phyloP scores from a whole-genome alignment of 2,329 filamentous ascomycete species.

The Cordyceps javanica region DNA sequence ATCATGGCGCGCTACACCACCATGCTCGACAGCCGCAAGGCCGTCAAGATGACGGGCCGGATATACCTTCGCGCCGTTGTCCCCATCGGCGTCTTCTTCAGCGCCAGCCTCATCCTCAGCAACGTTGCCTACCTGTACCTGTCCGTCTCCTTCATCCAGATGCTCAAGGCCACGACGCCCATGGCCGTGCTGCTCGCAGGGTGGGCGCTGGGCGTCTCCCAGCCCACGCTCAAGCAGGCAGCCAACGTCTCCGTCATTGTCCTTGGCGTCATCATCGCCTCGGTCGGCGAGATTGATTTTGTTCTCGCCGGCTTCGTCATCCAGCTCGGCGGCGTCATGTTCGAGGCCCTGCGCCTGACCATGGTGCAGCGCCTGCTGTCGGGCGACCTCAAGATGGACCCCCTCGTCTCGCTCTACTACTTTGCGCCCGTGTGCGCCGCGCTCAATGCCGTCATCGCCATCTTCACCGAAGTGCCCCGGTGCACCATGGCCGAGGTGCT shows the following conservation, averaged over 20 bases:
- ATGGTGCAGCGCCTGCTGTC: conserved; percentile 79
- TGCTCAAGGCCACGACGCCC: conserved; percentile 97
- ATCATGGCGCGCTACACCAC: conserved; percentile 83
- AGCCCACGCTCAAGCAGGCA: conserved; percentile 79
- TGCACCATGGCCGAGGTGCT: conserved; percentile 65
- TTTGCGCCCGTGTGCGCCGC: conserved; percentile 77
- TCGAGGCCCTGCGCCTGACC: conserved; percentile 76
- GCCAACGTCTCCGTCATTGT: conserved; percentile 94
- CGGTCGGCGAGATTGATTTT: conserved; percentile 93
- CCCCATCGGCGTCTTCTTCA: conserved; percentile 94
- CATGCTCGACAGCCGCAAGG: conserved; percentile 88
- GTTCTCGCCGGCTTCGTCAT: conserved; percentile 72
- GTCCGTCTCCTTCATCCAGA: conserved; percentile 95
- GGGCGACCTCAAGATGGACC: conserved; percentile 87
- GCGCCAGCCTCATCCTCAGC: conserved; percentile 89
- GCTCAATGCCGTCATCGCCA: conserved; percentile 71
- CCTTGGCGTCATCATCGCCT: conserved; percentile 88
- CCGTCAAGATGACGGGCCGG: conserved; percentile 92
- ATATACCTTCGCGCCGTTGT: conserved; percentile 92
- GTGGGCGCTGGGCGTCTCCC: conserved; percentile 79
- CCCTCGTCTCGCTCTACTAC: conserved; percentile 83
- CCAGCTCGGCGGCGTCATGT: conserved; percentile 71
- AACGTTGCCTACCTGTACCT: conserved; percentile 95
- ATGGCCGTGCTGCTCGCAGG: conserved; percentile 86
- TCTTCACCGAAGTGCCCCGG: conserved; percentile 67